These are phyloP conservation scores for Phytophthora tentaculata DNA, from an alignment of 352 stramenopile species.

Conservation along the genomic window DNA sequence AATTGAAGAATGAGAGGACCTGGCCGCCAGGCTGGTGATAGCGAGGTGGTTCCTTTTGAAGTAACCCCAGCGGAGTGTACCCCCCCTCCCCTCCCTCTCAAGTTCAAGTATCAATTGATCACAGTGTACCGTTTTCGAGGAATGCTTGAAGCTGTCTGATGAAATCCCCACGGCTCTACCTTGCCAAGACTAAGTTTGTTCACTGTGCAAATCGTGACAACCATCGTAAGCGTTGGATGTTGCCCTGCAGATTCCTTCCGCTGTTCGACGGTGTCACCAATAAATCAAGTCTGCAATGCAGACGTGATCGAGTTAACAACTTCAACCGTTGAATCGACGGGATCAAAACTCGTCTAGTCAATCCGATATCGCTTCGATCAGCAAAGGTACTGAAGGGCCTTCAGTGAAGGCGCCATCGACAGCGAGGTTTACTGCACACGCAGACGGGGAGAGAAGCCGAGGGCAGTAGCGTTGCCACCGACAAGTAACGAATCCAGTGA, in stretches of 20 bases:
- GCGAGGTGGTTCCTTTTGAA: too few relatives aligned
- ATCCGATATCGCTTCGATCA: background rate
- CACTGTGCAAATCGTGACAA: conserved; percentile 17
- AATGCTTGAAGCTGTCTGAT: too few relatives aligned
- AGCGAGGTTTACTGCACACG: conserved; percentile 7
- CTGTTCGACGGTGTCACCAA: conserved; percentile 6
- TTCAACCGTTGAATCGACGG: conserved; percentile 14
- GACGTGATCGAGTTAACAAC: conserved; percentile 12
- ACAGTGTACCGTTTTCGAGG: too few relatives aligned
- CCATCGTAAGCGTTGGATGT: conserved; percentile 9
- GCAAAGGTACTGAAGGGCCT: background rate
- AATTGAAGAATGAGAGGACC: conserved; percentile 26
- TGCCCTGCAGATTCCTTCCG: background rate
- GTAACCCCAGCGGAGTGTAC: conserved; percentile 3
- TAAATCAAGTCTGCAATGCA: conserved; percentile 20
- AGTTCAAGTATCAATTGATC: conserved; percentile 12
- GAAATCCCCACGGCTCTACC: background rate
- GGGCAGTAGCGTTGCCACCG: conserved; percentile 18
- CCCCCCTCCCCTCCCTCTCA: background rate
- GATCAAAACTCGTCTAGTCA: conserved; percentile 7
- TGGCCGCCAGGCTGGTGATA: background rate
- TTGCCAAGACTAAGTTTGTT: conserved; percentile 14
- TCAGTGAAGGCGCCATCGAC: conserved; percentile 11
- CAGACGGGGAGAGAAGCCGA: background rate
- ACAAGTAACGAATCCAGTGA: conserved; percentile 22